Conservation (phyloP, 139 green algal genomes). For the Chlorella ohadii region DNA sequence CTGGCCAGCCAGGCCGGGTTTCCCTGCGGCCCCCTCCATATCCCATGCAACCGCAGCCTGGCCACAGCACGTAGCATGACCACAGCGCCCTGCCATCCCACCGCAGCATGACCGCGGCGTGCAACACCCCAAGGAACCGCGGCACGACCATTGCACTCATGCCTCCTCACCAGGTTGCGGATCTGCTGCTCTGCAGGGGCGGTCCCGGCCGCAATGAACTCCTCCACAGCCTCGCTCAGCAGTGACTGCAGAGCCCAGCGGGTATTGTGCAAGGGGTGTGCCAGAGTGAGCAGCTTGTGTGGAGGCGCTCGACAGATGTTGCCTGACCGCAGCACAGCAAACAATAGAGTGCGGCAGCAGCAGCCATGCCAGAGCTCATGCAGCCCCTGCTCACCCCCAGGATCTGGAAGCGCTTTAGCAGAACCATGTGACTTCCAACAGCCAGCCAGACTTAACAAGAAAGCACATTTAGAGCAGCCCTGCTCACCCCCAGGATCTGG, state of each 20-base stretch:
- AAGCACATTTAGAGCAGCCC: not conserved
- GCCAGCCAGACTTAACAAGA: too few species aligned
- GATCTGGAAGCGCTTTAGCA: slow-evolving; percentile 70
- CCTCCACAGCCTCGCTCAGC: slow-evolving; percentile 72
- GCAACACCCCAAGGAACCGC: slow-evolving; percentile 61
- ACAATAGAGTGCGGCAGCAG: too few species aligned
- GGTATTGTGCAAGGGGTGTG: not conserved
- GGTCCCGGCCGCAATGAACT: slow-evolving; percentile 79
- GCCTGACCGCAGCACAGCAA: too few species aligned
- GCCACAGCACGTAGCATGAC: slow-evolving; percentile 21
- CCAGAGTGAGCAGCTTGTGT: not conserved
- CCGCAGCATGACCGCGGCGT: slow-evolving; percentile 57
- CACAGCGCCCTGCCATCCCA: slow-evolving; percentile 37
- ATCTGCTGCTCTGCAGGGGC: slow-evolving; percentile 73
- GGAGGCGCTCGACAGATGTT: too few species aligned
- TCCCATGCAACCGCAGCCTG: slow-evolving; percentile 70
- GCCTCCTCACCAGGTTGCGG: slow-evolving; percentile 54
- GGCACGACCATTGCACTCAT: too few species aligned
- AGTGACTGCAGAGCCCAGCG: slow-evolving; percentile 45
- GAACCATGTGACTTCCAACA: too few species aligned
- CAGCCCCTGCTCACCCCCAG: slow-evolving; percentile 62
- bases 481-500: slow-evolving; percentile 64
- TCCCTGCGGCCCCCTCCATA: too few species aligned
- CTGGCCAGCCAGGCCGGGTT: too few species aligned
- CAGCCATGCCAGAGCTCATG: too few species aligned